These are phyloP conservation scores for Austroboletus eburneus DNA, from an alignment of 768 basidiomycete genomes.

Conservation along the genomic window DNA sequence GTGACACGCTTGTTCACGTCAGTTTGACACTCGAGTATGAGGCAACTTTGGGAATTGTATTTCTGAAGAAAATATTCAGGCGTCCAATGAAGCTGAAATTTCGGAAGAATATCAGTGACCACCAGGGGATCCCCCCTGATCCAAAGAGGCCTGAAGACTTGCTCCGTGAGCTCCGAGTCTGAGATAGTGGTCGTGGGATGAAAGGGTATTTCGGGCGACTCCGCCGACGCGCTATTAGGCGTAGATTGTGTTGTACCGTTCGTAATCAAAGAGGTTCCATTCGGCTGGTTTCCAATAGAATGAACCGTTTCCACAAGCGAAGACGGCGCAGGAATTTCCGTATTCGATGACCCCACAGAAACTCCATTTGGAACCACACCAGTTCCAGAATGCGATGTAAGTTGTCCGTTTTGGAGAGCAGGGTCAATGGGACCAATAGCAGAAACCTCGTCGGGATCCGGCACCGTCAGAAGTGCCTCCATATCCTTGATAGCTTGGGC, in stretches of 20 bases:
- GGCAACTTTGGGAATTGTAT: constrained; percentile 59
- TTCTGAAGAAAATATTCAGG: constrained; percentile 76
- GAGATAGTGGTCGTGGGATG: constrained; percentile 44
- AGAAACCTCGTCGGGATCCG: constrained; percentile 27
- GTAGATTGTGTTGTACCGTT: constrained; percentile 5
- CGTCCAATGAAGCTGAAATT: constrained; percentile 71
- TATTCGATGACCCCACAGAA: constrained; percentile 6
- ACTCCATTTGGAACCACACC: constrained; percentile 8
- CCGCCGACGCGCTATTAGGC: constrained; percentile 5
- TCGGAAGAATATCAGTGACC: constrained; percentile 58
- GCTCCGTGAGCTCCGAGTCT: constrained; percentile 49
- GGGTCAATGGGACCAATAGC: constrained; percentile 28
- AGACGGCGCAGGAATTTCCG: constrained; percentile 2
- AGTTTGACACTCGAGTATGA: constrained; percentile 80
- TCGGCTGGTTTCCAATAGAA: constrained; percentile 4
- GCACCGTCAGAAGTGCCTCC: constrained; percentile 45
- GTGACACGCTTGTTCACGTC: constrained; percentile 59
- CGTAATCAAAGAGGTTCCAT: constrained; percentile 3
- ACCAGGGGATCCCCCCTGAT: constrained; percentile 69
- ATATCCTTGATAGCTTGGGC: constrained; percentile 63
- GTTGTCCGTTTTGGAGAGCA: constrained; percentile 18
- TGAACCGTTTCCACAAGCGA: constrained; percentile 8
- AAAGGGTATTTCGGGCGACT: constrained; percentile 38
- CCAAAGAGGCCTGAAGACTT: constrained; percentile 70
- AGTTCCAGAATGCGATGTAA: not conserved